Evolutionary conservation across 768 basidiomycete species (phyloP).

Genomic region (Termitomyces sp.): DNA sequence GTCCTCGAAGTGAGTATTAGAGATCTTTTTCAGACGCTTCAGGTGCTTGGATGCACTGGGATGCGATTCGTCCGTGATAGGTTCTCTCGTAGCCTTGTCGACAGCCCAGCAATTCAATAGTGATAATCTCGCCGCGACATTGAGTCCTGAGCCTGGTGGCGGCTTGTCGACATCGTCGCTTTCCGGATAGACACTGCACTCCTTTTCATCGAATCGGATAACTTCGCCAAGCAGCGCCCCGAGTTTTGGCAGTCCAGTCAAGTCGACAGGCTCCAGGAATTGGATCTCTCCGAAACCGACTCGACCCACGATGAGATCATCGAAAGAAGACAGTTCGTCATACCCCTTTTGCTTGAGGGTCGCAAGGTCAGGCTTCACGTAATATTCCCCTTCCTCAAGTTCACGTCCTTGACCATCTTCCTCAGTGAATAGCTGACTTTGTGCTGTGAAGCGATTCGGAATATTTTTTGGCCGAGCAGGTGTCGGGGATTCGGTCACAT

Average conservation of each 20-base stretch:
- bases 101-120: constrained; percentile 83
- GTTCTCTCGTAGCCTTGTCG: constrained; percentile 88
- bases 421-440: constrained; percentile 22
- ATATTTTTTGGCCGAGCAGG: constrained; percentile 34
- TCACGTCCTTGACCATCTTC: constrained; percentile 28
- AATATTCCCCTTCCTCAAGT: constrained; percentile 87
- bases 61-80: constrained; percentile 78
- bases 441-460: constrained; percentile 38
- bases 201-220: constrained; percentile 86
- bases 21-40: constrained; percentile 80
- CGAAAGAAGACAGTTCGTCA: constrained; percentile 69
- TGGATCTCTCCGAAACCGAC: constrained; percentile 86
- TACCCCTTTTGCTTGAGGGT: constrained; percentile 69
- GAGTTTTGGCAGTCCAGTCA: constrained; percentile 80
- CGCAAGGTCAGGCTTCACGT: constrained; percentile 75
- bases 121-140: constrained; percentile 77
- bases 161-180: constrained; percentile 84
- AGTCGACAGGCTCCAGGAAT: constrained; percentile 79
- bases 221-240: constrained; percentile 82
- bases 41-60: constrained; percentile 68
- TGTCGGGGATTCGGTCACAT: constrained; percentile 31
- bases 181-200: constrained; percentile 92
- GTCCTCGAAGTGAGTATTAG: constrained; percentile 78
- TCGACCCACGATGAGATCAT: constrained; percentile 84
- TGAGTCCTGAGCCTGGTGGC: constrained; percentile 78